These are phyloP conservation scores for Omphalea diandra DNA, from an alignment of 441 rosid species.

Conservation along the genomic window DNA sequence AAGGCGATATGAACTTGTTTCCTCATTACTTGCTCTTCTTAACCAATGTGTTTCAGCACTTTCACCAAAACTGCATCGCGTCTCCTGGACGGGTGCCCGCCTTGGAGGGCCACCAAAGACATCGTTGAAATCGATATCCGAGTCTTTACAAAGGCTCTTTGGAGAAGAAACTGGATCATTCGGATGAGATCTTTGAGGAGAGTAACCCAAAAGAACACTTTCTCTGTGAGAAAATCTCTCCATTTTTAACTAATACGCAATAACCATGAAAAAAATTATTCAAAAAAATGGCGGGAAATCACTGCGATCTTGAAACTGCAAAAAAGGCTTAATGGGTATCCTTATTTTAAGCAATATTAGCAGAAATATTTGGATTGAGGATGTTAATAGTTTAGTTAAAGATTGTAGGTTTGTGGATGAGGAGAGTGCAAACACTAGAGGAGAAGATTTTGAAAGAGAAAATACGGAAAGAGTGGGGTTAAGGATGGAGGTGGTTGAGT, in stretches of 20 bases:
- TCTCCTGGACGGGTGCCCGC: constrained; percentile 51
- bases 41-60: constrained; percentile 27
- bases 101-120: constrained; percentile 97
- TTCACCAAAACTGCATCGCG: constrained; percentile 46
- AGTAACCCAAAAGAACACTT: constrained; percentile 37
- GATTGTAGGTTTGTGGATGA: not conserved
- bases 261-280: not conserved
- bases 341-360: constrained; percentile 19
- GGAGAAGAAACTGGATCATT: constrained; percentile 25
- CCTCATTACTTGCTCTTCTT: constrained; percentile 31
- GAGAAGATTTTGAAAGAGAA: constrained; percentile 25
- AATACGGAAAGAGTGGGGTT: constrained; percentile 8
- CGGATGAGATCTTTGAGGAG: constrained; percentile 26
- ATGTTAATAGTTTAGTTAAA: not conserved
- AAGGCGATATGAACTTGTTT: constrained; percentile 18
- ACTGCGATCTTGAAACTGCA: constrained; percentile 10
- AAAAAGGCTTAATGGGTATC: constrained; percentile 16
- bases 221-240: constrained; percentile 40
- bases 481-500: constrained; percentile 13
- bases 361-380: constrained; percentile 14
- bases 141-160: constrained; percentile 18
- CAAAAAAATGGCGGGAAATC: constrained; percentile 41
- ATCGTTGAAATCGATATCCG: constrained; percentile 75
- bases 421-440: constrained; percentile 17
- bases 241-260: constrained; percentile 24